These are phyloP conservation scores for Pichia phayaonensis DNA, from an alignment of 805 yeast genomes.

Conservation along the genomic window DNA sequence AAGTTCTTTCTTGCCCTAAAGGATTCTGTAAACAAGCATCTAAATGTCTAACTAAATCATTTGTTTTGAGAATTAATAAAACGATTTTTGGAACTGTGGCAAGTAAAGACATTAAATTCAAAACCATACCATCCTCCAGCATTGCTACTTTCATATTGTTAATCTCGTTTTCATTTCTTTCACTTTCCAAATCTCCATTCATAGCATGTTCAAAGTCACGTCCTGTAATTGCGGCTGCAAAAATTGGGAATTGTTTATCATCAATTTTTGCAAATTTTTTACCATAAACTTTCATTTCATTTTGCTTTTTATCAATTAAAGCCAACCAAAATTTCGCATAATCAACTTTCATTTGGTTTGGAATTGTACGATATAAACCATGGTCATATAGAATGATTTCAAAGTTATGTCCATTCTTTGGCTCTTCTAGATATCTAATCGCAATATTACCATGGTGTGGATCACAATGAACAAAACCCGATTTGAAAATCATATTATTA, in stretches of 20 bases:
- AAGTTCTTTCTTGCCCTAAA: conserved; percentile 80
- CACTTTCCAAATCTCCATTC: conserved; percentile 48
- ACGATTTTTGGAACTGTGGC: conserved; percentile 81
- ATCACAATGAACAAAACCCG: conserved; percentile 91
- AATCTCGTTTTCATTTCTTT: conserved; percentile 57
- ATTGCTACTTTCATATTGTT: conserved; percentile 58
- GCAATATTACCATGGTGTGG: conserved; percentile 98
- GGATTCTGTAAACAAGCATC: conserved; percentile 82
- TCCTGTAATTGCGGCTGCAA: conserved; percentile 93
- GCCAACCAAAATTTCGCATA: conserved; percentile 94
- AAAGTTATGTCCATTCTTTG: conserved; percentile 53
- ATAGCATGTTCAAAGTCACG: conserved; percentile 75
- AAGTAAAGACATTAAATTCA: conserved; percentile 71
- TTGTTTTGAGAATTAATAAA: conserved; percentile 80
- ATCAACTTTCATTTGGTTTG: conserved; percentile 65
- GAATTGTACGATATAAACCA: conserved; percentile 83
- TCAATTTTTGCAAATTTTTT: conserved; percentile 67
- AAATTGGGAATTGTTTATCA: conserved; percentile 72
- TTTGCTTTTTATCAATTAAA: conserved; percentile 60
- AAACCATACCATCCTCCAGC: conserved; percentile 53
- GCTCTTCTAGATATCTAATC: conserved; percentile 41
- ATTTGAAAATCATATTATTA: conserved; percentile 92
- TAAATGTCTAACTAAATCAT: conserved; percentile 81
- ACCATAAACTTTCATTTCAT: conserved; percentile 66
- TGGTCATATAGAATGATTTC: conserved; percentile 92